phyloP scores from a whole-genome alignment of 2,329 filamentous ascomycete species.

The Chrysoporthe deuterocubensis region DNA sequence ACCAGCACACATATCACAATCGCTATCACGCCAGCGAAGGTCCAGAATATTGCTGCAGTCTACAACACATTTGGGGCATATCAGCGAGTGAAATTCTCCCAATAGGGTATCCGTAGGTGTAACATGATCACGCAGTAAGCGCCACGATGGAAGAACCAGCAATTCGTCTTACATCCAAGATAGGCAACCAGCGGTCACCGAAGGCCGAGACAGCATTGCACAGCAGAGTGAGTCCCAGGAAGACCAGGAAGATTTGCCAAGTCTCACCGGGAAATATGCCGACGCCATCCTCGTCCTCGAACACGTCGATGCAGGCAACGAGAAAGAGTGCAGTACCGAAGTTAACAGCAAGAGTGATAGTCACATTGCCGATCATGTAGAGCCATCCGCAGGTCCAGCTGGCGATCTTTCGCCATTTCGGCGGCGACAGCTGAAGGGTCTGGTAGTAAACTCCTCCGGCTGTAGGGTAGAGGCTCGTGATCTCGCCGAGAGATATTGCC shows the following conservation, averaged over 20 bases:
- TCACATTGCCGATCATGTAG: constrained; percentile 79
- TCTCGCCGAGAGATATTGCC: constrained; percentile 71
- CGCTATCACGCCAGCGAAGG: constrained; percentile 70
- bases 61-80: constrained; percentile 37
- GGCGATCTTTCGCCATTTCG: constrained; percentile 62
- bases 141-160: constrained; percentile 13
- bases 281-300: constrained; percentile 48
- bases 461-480: constrained; percentile 77
- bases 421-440: constrained; percentile 72
- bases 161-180: constrained; percentile 65
- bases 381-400: constrained; percentile 78
- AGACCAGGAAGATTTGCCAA: constrained; percentile 74
- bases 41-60: constrained; percentile 77
- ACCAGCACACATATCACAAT: constrained; percentile 66
- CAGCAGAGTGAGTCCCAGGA: constrained; percentile 68
- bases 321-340: constrained; percentile 74
- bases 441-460: constrained; percentile 80
- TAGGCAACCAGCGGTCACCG: constrained; percentile 68
- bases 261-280: constrained; percentile 51
- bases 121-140: constrained; percentile 1
- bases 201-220: constrained; percentile 69
- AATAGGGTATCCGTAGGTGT: neutral
- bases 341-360: constrained; percentile 81
- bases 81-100: constrained; percentile 30
- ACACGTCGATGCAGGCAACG: constrained; percentile 60